Base-by-base conservation (phyloP, 2,329 filamentous ascomycete genomes). In the Neocatenulostroma microsporum region DNA sequence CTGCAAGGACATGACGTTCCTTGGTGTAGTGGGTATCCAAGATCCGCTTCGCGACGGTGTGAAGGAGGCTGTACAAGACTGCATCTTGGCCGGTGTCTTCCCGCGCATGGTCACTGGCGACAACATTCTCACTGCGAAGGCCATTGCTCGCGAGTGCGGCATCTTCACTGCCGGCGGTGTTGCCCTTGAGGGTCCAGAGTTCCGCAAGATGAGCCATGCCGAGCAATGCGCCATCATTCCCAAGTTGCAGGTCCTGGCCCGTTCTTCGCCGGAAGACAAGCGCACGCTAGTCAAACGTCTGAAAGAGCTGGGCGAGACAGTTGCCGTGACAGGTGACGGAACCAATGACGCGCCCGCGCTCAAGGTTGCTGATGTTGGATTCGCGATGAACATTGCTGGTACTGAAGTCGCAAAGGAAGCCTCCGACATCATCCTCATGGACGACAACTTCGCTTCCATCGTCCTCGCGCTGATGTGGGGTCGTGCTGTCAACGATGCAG, bases 31-130 rank as follows among this genome's bases (percentile, higher is more conserved):
- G 32, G 82, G 81, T 48, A 85, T 86, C 52, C 80, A 84, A 54
- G 82, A 86, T 57, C 82, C 82, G 21, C 73, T 85, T 13, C 69
- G 82, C 38, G 69, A 73, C 5, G 79, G 80, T 47, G 82, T 85
- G 15, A 69, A 75, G 11, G 71, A 76, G 31, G 81, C 82, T 29
- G 82, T 86, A 37, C 65, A 68, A 40, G 74, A 75, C 52, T 84
- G 80, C 44, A 73, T 79, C 47, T 69, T 68, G 18, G 82, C 82
- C 13, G 81, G 81, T 37, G 80, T 86, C 12, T 69, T 76, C 37
- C 79, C 84, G 31, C 79, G 80, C 49, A 83, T 84, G 79, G 80
- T 84, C 33, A 84, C 80, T 17, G 80, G 77, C 48, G 80, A 84
- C 58, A 84, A 84, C 51, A 65, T 84, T 44, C 67, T 77, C 14